Base-by-base conservation (phyloP, 257 asterid species). In the Jasminum sambac region DNA sequence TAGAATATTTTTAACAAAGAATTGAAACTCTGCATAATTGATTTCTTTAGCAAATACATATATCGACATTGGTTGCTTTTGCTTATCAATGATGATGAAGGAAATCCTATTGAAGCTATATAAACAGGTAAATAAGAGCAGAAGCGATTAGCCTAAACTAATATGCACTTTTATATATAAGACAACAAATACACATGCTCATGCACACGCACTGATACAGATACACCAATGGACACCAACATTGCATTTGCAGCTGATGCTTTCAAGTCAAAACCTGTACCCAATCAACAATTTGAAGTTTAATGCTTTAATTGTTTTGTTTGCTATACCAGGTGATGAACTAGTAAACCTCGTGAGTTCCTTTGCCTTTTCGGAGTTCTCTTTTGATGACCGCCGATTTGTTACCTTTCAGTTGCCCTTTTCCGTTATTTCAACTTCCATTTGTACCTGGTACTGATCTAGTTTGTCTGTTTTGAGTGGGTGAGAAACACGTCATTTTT, bases 361-460 rank as follows among this genome's bases (percentile, higher is more conserved):
- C 58, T 48, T n/a, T 48, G 24, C 58, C 23, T 17, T 21, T 48
- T 24, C 16, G 11, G 23, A 50, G 59, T n/a, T 48, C 3, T 48
- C 58, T 73, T 74, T 61, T 60, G n/a, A 41, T 44, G 2, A 42
- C 11, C 19, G 1, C 58, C n/a, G 5, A 16, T 48, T 23, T n/a
- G 58, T 48, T 48, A n/a, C 58, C 62, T 70, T 37, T 70, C 44
- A 16, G n/a, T 39, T 25, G 67, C 61, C 46, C 43, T 38, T 55
- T 41, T 25, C 63, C 66, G 16, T 23, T 59, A 25, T 38, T 69
- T 58, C 52, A 40, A 58, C 66, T 69, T 37, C 21, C 65, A 14
- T 40, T 38, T 23, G 26, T 36, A 36, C 65, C 13, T 69, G 52
- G 19, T 36, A 39, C 24, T 70, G 41, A 25, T 59, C 67, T 40